Evolutionary conservation across 306 rosid species (phyloP).

Genomic region (Oxytropis ochrocephala): DNA sequence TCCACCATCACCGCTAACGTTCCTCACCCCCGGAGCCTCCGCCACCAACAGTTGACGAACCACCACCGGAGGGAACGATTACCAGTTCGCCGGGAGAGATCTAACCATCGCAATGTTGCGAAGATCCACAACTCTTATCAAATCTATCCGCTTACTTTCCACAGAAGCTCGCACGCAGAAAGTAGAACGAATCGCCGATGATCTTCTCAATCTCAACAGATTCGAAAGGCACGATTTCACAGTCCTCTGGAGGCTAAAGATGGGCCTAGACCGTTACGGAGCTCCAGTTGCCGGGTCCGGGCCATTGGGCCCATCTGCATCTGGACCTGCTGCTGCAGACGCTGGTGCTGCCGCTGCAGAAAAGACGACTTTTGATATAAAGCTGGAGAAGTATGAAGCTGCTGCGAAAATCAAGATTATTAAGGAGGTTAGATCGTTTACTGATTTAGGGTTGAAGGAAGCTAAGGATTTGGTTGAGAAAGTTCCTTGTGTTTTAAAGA

Average conservation of each 20-base stretch:
- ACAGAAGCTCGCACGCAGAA: slow-evolving; percentile 13
- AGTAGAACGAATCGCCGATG: slow-evolving; percentile 29
- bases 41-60: no score
- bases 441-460: slow-evolving; percentile 47
- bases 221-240: slow-evolving; percentile 43
- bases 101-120: neutral
- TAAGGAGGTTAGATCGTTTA: slow-evolving; percentile 43
- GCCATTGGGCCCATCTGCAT: neutral
- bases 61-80: no score
- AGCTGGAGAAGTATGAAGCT: slow-evolving; percentile 43
- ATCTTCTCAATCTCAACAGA: slow-evolving; percentile 28
- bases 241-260: slow-evolving; percentile 40
- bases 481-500: slow-evolving; percentile 43
- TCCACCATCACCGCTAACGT: no score
- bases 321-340: neutral
- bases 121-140: neutral
- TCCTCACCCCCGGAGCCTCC: no score
- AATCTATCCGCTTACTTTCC: slow-evolving; percentile 15
- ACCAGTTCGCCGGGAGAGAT: no score
- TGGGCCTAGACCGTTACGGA: slow-evolving; percentile 36
- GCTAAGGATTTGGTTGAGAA: slow-evolving; percentile 52
- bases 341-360: neutral
- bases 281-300: slow-evolving; percentile 16
- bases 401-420: slow-evolving; percentile 45
- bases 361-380: slow-evolving; percentile 38